phyloP scores from a whole-genome alignment of 306 rosid species.

The Rosa rugosa region DNA sequence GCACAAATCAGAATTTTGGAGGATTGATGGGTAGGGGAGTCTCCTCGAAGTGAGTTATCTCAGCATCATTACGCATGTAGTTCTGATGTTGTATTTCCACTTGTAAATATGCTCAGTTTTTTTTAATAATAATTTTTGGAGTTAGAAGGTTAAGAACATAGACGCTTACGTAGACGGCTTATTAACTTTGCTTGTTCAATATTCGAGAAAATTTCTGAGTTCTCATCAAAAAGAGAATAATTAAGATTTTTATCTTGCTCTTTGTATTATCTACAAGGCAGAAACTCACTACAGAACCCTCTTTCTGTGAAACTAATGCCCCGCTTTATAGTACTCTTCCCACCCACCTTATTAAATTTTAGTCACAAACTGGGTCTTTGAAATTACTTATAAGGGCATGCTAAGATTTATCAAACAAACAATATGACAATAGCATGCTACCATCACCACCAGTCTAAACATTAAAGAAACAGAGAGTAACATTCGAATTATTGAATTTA shows the following conservation, averaged over 20 bases:
- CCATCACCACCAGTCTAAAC: neutral
- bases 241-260: neutral
- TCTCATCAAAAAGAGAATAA: neutral
- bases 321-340: neutral
- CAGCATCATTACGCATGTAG: neutral
- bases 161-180: neutral
- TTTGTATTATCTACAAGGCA: neutral
- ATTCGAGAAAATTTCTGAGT: neutral
- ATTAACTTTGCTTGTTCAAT: neutral
- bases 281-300: neutral
- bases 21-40: neutral
- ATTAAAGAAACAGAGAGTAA: neutral
- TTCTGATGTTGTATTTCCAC: neutral
- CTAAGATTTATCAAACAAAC: neutral
- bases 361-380: neutral
- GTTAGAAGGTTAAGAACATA: neutral
- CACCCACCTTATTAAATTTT: neutral
- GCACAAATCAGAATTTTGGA: neutral
- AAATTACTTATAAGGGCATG: neutral
- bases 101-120: neutral
- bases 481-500: neutral
- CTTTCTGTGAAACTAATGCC: neutral
- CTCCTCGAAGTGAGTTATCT: neutral
- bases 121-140: neutral
- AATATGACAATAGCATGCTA: neutral